These are phyloP conservation scores for Bolboschoenoplectus hybrid DNA, from an alignment of 202 grass and related monocot species.

Conservation along the genomic window DNA sequence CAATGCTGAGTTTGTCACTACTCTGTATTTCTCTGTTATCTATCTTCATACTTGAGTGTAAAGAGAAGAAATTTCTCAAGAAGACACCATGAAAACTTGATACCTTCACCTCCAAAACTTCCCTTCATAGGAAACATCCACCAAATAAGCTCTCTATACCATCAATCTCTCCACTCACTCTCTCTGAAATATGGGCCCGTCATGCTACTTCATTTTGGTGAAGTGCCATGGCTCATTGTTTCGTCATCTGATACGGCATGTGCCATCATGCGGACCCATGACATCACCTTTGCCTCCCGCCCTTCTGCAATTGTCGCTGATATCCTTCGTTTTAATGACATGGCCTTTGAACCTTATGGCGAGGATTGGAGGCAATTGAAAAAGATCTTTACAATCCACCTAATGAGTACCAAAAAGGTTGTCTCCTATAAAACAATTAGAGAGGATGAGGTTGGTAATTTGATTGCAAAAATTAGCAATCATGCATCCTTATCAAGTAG, in stretches of 20 bases:
- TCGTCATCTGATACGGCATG: constrained; percentile 43
- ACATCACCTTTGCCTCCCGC: constrained; percentile 23
- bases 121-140: constrained; percentile 59
- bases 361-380: constrained; percentile 40
- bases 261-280: constrained; percentile 33
- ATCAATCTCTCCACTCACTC: constrained; percentile 38
- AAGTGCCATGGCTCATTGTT: constrained; percentile 42
- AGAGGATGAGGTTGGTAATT: background rate
- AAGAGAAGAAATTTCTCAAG: constrained; percentile 10
- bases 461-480: background rate
- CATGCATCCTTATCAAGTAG: background rate
- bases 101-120: constrained; percentile 22
- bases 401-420: background rate
- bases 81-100: background rate
- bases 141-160: constrained; percentile 45
- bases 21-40: background rate
- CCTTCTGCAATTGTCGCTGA: constrained; percentile 14
- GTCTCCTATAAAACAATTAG: background rate
- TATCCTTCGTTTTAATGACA: background rate
- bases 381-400: constrained; percentile 16
- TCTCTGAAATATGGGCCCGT: constrained; percentile 39
- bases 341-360: constrained; percentile 45
- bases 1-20: background rate
- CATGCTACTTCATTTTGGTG: constrained; percentile 44
- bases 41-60: background rate